Evolutionary conservation across 345 rosid species (phyloP), one percentile per base, ranked within the genome.

Genomic region (Acer yangbiense): DNA sequence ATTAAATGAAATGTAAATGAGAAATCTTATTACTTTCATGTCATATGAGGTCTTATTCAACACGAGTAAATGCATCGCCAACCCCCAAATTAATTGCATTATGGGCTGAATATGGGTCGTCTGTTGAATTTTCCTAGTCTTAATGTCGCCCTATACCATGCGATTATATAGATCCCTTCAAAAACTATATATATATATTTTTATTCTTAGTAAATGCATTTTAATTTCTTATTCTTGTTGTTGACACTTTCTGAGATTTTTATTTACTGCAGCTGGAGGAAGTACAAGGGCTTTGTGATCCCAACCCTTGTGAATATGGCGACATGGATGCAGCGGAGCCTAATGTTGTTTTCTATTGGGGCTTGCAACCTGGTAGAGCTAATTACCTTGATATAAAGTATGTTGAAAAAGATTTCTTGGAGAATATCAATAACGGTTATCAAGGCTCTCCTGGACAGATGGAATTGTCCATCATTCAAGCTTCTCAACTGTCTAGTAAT

Each of bases 271-370:
- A 90, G 94, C 80, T 88, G 55, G 92, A 88, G 79, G 86, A 73
- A 71, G 75, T 86, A 48, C 89, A 83, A 44, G 90, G 90, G 32
- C 61, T 79, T 0, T 86, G 87, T 50, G 94, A 90, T 71, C 94
- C 94, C 58, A 88, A 85, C 79, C 86, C 94, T 46, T 48, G 74
- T 25, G 92, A 90, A 79, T 81, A 85, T 21, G 78, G 81, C 2
- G 90, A 90, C 10, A 13, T 12, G 66, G 78, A 73, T 35, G 65
- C n/a, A 50, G 72, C 74, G 8, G 76, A 86, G 76, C 87, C 88
- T 2, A 84, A 82, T 73, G 69, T 81, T 29, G 81, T 85, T 0
- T 83, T 78, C 76, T 88, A 85, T 82, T 87, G 92, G 91, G 89
- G 91, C 20, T 71, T 89, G 54, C 89, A 83, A 32, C 82, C 82